Percentiles rank a stretch among this genome's conserved stretches.
phyloP scores from a whole-genome alignment of 768 basidiomycete species.

The Gloeophyllum trabeum region DNA sequence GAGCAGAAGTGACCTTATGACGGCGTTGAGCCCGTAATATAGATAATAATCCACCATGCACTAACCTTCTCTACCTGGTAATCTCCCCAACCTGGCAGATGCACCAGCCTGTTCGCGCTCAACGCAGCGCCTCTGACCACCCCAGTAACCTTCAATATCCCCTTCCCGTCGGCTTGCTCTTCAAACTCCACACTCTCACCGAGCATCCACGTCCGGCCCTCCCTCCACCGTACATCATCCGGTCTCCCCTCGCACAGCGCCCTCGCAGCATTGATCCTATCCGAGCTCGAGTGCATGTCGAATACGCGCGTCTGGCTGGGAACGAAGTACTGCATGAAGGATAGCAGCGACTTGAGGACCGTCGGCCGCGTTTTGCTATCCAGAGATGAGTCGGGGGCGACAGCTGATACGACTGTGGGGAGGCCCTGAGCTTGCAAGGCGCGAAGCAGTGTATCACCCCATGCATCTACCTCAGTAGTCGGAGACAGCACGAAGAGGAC shows the following conservation, averaged over 20 bases:
- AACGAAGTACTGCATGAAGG: constrained; percentile 93
- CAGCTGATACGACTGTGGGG: constrained; percentile 69
- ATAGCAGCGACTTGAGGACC: constrained; percentile 79
- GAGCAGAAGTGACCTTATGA: constrained; percentile 60
- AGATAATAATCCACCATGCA: no score
- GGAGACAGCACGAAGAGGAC: constrained; percentile 79
- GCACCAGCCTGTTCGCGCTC: constrained; percentile 76
- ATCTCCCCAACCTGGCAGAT: constrained; percentile 83
- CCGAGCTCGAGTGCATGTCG: constrained; percentile 54
- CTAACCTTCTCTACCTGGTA: constrained; percentile 73
- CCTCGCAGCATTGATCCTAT: constrained; percentile 63
- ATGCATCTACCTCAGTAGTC: constrained; percentile 66
- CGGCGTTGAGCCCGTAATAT: background rate
- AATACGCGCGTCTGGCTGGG: constrained; percentile 70
- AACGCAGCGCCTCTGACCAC: constrained; percentile 71
- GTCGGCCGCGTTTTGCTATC: constrained; percentile 55
- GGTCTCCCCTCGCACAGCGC: constrained; percentile 81
- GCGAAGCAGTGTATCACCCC: constrained; percentile 83
- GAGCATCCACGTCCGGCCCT: constrained; percentile 67
- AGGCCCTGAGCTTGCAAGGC: constrained; percentile 87
- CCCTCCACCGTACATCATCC: constrained; percentile 69
- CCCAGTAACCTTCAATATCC: constrained; percentile 68
- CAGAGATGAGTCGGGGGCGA: constrained; percentile 40
- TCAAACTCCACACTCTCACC: constrained; percentile 56
- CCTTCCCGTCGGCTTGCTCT: constrained; percentile 23